Conservation (phyloP, 192 early-diverging fungal genomes). For the Geranomyces michiganensis region DNA sequence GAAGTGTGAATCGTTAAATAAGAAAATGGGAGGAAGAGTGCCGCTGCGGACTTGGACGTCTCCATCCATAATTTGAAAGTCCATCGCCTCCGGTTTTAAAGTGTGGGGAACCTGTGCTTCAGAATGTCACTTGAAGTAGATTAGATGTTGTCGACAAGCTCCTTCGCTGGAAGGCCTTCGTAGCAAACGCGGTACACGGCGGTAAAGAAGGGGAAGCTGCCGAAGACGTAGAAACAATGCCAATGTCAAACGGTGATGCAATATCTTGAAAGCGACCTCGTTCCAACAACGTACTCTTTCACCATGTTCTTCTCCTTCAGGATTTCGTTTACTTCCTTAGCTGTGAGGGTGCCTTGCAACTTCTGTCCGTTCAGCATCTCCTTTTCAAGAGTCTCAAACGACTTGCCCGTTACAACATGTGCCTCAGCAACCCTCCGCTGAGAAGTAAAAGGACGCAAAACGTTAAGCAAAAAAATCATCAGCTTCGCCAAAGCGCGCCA, state of each 20-base stretch:
- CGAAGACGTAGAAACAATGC: too few species aligned
- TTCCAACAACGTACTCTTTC: slow-evolving; percentile 50
- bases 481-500: neutral
- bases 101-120: too few species aligned
- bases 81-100: too few species aligned
- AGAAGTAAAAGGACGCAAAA: neutral
- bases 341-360: slow-evolving; percentile 92
- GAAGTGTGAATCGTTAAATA: too few species aligned
- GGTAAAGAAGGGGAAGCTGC: slow-evolving; percentile 87
- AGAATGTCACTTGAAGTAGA: too few species aligned
- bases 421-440: slow-evolving; percentile 87
- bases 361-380: slow-evolving; percentile 97
- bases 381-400: slow-evolving; percentile 87
- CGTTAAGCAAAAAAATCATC: too few species aligned
- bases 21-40: too few species aligned
- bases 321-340: slow-evolving; percentile 83
- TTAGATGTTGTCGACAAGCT: slow-evolving; percentile 63
- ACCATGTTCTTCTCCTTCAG: slow-evolving; percentile 63
- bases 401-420: slow-evolving; percentile 86
- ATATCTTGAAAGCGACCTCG: neutral
- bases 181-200: slow-evolving; percentile 92
- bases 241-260: neutral
- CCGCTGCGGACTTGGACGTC: too few species aligned
- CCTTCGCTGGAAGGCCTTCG: slow-evolving; percentile 67
- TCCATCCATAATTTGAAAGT: too few species aligned